Evolutionary conservation across 2,329 filamentous ascomycete species (phyloP), one percentile per base, ranked within the genome.

Genomic region (Fusarium buxicola): DNA sequence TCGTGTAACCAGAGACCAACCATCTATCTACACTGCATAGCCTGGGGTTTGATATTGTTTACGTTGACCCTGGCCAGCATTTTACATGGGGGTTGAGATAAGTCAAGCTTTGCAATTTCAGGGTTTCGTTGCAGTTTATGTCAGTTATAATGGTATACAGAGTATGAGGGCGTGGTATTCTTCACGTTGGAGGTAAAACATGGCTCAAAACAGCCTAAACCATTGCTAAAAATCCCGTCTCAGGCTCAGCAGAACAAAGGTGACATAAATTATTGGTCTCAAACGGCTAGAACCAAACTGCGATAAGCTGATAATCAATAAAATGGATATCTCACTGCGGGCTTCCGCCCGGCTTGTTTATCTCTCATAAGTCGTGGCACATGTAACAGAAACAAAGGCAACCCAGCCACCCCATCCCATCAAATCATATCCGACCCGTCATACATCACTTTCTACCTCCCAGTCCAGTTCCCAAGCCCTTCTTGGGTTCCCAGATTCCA

Each of bases 351-450:
- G 48, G 52, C 59, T 58, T 68, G 66, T 70, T 69, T 70, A 71
- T 70, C 66, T 62, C 68, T 70, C 68, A 66, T 70, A 66, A 71
- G 52, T 70, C 68, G 65, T 70, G 67, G 59, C 68, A 53, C 68
- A 58, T 70, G 56, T 51, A 61, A 68, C 59, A 53, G 41, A 58
- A 61, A 67, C 55, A 49, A 41, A 70, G 52, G 35, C 28, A 59
- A 46, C 52, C 47, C 36, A 35, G 64, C 45, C 55, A 68, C 50
- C 66, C 58, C 62, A 48, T 62, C 56, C 53, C 27, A 49, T 35
- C 31, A 39, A 11, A 43, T 47, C 28, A 12, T 43, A 24, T 35
- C 55, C 36, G 12, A 34, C 50, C 43, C 52, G 16, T 55, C 48
- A 43, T 38, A 58, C 49, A 58, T 60, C 53, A 47, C 49, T 55